Base-by-base conservation (phyloP, 192 early-diverging fungal genomes). In the Coemansia sp. region DNA sequence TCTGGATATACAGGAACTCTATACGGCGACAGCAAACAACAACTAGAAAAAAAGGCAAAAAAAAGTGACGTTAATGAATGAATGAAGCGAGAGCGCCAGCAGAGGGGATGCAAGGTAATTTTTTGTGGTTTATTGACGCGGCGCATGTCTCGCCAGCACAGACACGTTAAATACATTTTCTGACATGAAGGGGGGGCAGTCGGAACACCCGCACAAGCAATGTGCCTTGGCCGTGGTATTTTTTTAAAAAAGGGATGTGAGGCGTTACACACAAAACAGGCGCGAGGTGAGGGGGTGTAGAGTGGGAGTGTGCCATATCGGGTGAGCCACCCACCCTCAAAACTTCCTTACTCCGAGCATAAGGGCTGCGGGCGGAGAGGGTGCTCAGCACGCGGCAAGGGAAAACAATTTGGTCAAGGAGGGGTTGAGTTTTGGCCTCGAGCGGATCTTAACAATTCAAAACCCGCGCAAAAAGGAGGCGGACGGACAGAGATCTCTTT, bases 181-280 rank as follows among this genome's bases (percentile, higher is more conserved):
- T 58, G 46, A 19, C 20, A 42, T 15, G 51, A 31, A 58, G 32
- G 17, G 55, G 13, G 15, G 8, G 24, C 24, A 31, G 55, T 58
- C 17, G 55, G 55, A 58, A 58, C 50, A 51, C 27, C 27, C 55
- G 17, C 55, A 17, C 55, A 32, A 31, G 29, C 29, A 31, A 58
- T 58, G 55, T 58, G 29, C 15, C 29, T 58, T 58, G 55, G 55
- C 55, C 55, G 46, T 48, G 46, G 46, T 48, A 48, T 48, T 48
- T 48, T 48, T 48, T 58, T 12, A 13, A 58, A 58, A 32, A 58
- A 58, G 55, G 55, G 55, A 58, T 34, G 55, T 32, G 55, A 58
- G 55, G 55, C 55, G 55, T 58, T 58, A 58, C 55, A 17, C 31
- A 58, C 55, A 58, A 58, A 58, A 58, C 55, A 58, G 55, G 55